Evolutionary conservation across 1,139 yeast species (phyloP), one percentile per base, ranked within the genome.

Genomic region (Suhomyces guaymorum): DNA sequence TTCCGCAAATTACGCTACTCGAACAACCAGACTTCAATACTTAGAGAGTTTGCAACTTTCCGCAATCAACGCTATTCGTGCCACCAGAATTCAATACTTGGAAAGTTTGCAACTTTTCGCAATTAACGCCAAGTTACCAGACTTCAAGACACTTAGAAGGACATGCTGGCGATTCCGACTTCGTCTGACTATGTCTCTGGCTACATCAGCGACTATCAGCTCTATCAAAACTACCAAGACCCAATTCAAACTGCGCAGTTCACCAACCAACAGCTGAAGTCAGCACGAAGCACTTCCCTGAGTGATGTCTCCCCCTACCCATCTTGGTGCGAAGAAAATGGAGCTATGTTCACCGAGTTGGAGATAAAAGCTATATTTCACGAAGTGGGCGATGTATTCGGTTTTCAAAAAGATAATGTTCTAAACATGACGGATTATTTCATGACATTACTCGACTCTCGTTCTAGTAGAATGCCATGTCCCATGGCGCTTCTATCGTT

Each of bases 381-480:
- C 9, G 73, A 70, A 36, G 49, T 82, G 27, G 61, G 71, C 0
- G 59, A 63, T n/a, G 68, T 74, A n/a, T 82, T 81, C 60, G 88
- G 88, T 1, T 82, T 82, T 48, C 90, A 83, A 48, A 54, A 57
- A 34, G 83, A 81, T 42, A 80, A 75, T 37, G 68, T 79, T 35
- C 72, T 70, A 37, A 83, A 83, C 51, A 80, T 82, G 79, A 78
- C 65, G 56, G 85, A 80, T 44, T 80, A 78, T 50, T 60, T 82
- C 16, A 52, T 83, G 68, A 62, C 75, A 15, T 66, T 81, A 43
- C 59, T 83, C 38, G 90, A 83, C 49, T 82, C 89, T 1, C 64
- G 90, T 45, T 75, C 87, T 2, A 73, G 86, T n/a, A 65, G 90
- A 45, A 70, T 79, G 62, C 67, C 71, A 0, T 75, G 85, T 0